Conservation (phyloP, 345 rosid species). For the Gossypioides kirkii region DNA sequence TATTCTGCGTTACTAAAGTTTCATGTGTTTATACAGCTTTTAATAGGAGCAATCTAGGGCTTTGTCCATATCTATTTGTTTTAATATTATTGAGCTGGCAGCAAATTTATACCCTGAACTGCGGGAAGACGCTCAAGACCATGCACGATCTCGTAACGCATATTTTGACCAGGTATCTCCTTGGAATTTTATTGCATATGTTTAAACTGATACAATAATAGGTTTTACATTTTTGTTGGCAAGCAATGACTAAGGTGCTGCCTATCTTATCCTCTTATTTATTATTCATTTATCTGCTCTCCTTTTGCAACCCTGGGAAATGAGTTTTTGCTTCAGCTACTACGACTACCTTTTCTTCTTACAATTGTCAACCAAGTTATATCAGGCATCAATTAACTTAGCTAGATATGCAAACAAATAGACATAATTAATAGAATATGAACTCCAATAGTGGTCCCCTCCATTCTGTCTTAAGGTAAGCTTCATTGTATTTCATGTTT, state of each 20-base stretch:
- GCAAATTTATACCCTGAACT: slow-evolving; percentile 77
- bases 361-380: not conserved
- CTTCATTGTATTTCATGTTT: not conserved
- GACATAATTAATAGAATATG: not conserved
- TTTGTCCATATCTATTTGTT: slow-evolving; percentile 27
- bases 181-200: slow-evolving; percentile 1
- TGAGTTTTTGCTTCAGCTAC: not conserved
- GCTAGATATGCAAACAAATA: not conserved
- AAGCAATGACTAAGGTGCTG: not conserved
- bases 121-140: slow-evolving; percentile 92
- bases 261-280: not conserved
- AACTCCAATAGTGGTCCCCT: not conserved
- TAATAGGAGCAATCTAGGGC: not conserved
- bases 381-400: not conserved
- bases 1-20: slow-evolving; percentile 29
- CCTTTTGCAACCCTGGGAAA: not conserved
- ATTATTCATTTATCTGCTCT: not conserved
- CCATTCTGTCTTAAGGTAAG: not conserved
- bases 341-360: no score
- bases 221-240: not conserved
- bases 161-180: slow-evolving; percentile 80
- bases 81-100: slow-evolving; percentile 56
- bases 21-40: slow-evolving; percentile 22
- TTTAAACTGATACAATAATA: not conserved
- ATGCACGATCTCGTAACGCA: slow-evolving; percentile 76